Conservation (phyloP, 139 green algal genomes). For the Yamagishiella unicocca region DNA sequence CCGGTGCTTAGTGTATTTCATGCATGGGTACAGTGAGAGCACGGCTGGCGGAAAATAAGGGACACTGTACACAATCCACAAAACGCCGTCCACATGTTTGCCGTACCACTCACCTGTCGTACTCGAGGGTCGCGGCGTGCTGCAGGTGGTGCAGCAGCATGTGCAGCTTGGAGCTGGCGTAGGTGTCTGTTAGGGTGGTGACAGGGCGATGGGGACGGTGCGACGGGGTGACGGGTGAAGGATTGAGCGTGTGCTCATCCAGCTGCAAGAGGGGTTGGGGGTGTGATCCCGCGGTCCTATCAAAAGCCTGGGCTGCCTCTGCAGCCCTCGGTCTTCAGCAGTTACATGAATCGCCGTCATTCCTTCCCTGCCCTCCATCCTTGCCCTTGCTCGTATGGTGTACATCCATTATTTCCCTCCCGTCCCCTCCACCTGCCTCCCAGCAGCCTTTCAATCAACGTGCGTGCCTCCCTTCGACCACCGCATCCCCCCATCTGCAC, state of each 20-base stretch:
- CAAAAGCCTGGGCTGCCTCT: too few species aligned
- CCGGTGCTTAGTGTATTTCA: neutral
- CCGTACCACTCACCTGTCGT: neutral
- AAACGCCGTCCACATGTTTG: neutral
- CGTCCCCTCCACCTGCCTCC: too few species aligned
- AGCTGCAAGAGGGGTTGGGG: too few species aligned
- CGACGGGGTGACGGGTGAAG: too few species aligned
- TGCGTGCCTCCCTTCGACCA: too few species aligned
- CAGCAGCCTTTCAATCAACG: too few species aligned
- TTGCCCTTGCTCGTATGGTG: neutral
- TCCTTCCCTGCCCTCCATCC: neutral
- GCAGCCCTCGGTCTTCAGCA: too few species aligned
- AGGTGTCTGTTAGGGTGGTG: neutral
- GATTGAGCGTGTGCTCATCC: too few species aligned
- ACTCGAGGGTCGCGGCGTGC: slow-evolving; percentile 9
- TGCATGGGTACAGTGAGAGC: too few species aligned
- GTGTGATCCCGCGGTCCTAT: too few species aligned
- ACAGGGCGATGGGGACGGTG: too few species aligned
- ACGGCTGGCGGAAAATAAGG: neutral
- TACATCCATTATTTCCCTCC: neutral
- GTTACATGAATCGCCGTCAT: neutral
- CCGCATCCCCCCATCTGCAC: neutral
- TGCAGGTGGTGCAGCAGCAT: slow-evolving; percentile 11
- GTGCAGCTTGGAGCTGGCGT: slow-evolving; percentile 5
- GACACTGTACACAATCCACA: neutral